Evolutionary conservation across 768 basidiomycete species (phyloP), one percentile per base, ranked within the genome.

Genomic region (Amanita muscaria): DNA sequence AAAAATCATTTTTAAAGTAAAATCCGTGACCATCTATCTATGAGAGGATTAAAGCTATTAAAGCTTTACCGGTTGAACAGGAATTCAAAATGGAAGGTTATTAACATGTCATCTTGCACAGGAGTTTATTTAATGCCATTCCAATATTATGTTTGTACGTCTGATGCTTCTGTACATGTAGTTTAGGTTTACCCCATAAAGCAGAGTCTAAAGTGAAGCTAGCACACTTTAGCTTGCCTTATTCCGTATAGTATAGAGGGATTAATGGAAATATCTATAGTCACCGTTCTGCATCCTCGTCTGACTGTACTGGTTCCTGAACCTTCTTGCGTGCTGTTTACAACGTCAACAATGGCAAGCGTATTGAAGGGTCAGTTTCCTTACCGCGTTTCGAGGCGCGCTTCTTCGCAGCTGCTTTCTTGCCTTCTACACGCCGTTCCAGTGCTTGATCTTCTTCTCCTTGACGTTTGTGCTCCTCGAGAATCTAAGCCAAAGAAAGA

Each of bases 371-470:
- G 6, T 33, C 8, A 2, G 42, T 15, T 14, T 14, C 50, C 64
- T 56, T 30, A 71, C 73, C 60, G 60, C 59, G 62, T 47, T 65
- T 63, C 16, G 78, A 73, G 8, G 81, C 83, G 15, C 70, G 67
- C 58, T 82, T 88, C 63, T 79, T 86, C 15, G 72, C 77, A 3
- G 88, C 87, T 4, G 81, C 84, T 42, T 83, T 88, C 70, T 89
- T 91, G 46, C 80, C 78, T 56, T 84, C 74, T 11, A 88, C 90
- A 23, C 87, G 78, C 53, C 84, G 86, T 66, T 93, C 88, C 18
- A 96, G 72, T 16, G 81, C 92, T 48, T 92, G 81, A 52, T 97
- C 93, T 60, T 94, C 93, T 49, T 83, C 79, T 3, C 96, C 96
- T 62, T 94, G 88, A 3, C 73, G 69, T 49, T 74, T 80, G 57